These are phyloP conservation scores for Starmera amethionina DNA, from an alignment of 805 yeast species.

Conservation along the genomic window DNA sequence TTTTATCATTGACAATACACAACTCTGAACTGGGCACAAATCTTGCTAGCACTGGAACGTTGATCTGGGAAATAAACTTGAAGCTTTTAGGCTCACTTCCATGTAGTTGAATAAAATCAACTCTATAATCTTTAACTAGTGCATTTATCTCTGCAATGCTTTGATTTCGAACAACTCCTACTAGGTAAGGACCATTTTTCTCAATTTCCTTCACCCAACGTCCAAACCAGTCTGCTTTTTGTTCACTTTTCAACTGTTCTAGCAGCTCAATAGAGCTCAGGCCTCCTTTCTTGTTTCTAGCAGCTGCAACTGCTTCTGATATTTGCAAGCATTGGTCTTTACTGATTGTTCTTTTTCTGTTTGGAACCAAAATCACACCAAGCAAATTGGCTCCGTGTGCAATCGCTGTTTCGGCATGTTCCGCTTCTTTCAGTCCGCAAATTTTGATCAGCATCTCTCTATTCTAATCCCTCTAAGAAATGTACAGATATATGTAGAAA, in stretches of 20 bases:
- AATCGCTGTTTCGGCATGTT: slow-evolving; percentile 65
- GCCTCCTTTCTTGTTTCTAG: too few relatives aligned
- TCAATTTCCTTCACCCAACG: slow-evolving; percentile 14
- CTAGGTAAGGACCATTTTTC: slow-evolving; percentile 54
- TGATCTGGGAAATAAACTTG: slow-evolving; percentile 23
- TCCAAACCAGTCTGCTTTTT: background rate
- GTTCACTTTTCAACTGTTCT: slow-evolving; percentile 10
- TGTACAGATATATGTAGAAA: too few relatives aligned
- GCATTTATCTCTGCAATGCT: slow-evolving; percentile 47
- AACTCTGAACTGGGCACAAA: slow-evolving; percentile 50
- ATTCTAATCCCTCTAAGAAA: too few relatives aligned
- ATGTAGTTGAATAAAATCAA: slow-evolving; percentile 85
- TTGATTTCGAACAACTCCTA: slow-evolving; percentile 90
- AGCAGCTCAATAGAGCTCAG: background rate
- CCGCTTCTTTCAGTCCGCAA: slow-evolving; percentile 67
- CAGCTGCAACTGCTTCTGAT: slow-evolving; percentile 23
- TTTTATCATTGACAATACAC: slow-evolving; percentile 26
- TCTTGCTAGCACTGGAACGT: slow-evolving; percentile 63
- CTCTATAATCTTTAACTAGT: slow-evolving; percentile 28
- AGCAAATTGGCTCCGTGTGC: slow-evolving; percentile 63
- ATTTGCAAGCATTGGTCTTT: slow-evolving; percentile 36
- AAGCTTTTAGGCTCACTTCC: slow-evolving; percentile 52
- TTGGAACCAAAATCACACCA: slow-evolving; percentile 86
- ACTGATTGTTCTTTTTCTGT: slow-evolving; percentile 60
- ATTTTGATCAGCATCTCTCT: slow-evolving; percentile 51